Conservation (phyloP, 2,329 filamentous ascomycete species). For the Xylariales sp. region DNA sequence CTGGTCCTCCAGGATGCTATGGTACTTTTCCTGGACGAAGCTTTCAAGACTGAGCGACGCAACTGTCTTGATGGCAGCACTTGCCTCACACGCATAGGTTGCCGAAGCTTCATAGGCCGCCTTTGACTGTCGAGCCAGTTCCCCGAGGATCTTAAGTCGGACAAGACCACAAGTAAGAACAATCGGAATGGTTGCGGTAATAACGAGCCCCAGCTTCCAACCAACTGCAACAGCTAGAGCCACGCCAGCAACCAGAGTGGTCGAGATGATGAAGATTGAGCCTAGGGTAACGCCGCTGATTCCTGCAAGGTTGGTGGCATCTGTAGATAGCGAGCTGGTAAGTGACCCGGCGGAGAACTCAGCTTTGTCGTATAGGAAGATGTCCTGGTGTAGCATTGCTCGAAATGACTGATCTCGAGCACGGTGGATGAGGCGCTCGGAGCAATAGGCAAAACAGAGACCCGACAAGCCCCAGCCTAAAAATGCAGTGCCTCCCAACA, state of each 20-base stretch:
- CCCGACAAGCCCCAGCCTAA: constrained; percentile 65
- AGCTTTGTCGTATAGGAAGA: constrained; percentile 1
- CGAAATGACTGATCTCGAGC: constrained; percentile 27
- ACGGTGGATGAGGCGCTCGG: constrained; percentile 75
- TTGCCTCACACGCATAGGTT: constrained; percentile 8
- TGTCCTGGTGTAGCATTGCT: constrained; percentile 1
- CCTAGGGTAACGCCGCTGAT: constrained; percentile 4
- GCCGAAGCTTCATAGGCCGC: constrained; percentile 1
- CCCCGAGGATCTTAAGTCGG: constrained; percentile 51
- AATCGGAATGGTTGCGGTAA: constrained; percentile 50
- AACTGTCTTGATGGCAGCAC: neutral
- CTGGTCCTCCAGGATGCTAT: constrained; percentile 59
- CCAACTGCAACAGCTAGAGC: constrained; percentile 47
- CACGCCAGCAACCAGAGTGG: constrained; percentile 2
- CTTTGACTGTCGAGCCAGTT: constrained; percentile 3
- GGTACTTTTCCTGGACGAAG: constrained; percentile 72
- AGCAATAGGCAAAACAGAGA: constrained; percentile 73
- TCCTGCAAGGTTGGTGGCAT: constrained; percentile 3
- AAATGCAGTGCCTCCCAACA: constrained; percentile 71
- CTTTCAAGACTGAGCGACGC: constrained; percentile 44
- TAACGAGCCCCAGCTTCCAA: constrained; percentile 68
- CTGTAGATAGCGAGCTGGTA: neutral
- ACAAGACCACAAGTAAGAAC: constrained; percentile 39
- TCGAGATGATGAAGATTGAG: neutral
- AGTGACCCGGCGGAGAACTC: constrained; percentile 1